Evolutionary conservation across 2,329 filamentous ascomycete genomes (phyloP).

Genomic region (Anthostomella pinea): DNA sequence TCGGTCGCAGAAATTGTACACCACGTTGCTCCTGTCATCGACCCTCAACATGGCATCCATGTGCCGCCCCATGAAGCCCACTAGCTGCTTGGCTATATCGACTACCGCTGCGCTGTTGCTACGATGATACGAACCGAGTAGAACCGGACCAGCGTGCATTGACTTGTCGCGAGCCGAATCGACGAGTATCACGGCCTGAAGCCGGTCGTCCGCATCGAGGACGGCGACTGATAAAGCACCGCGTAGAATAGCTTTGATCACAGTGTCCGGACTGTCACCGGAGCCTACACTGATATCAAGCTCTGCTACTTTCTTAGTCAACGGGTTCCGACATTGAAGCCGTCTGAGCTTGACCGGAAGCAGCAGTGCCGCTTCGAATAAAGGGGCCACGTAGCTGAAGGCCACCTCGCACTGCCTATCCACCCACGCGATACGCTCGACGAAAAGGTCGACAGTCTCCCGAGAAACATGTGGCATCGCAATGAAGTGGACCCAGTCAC

Average conservation of each 20-base stretch:
- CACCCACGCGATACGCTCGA: background rate
- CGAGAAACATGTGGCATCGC: constrained; percentile 8
- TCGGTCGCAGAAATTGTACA: no score
- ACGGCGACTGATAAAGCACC: background rate
- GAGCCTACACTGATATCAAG: no score
- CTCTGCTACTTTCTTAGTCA: no score
- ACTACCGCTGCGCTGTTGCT: background rate
- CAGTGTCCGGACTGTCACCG: background rate
- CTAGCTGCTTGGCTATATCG: constrained; percentile 1
- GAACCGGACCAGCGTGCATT: constrained; percentile 1
- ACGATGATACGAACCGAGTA: background rate
- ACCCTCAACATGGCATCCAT: background rate
- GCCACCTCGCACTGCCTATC: constrained; percentile 1
- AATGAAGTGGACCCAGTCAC: constrained; percentile 13
- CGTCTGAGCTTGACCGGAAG: background rate
- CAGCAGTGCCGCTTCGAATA: background rate
- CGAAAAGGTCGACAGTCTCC: constrained; percentile 8
- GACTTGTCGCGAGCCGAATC: constrained; percentile 4
- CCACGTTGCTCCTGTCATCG: background rate
- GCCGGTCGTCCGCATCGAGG: background rate
- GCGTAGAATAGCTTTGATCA: constrained; percentile 1
- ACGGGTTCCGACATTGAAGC: background rate
- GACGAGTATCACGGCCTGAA: constrained; percentile 1
- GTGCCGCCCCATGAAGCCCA: constrained; percentile 1
- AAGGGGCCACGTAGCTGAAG: constrained; percentile 3